A percentile compares a stretch with the other conserved stretches of the same genome.
phyloP scores from a whole-genome alignment of 495 filamentous ascomycete species.

The Venustampulla echinocandica region DNA sequence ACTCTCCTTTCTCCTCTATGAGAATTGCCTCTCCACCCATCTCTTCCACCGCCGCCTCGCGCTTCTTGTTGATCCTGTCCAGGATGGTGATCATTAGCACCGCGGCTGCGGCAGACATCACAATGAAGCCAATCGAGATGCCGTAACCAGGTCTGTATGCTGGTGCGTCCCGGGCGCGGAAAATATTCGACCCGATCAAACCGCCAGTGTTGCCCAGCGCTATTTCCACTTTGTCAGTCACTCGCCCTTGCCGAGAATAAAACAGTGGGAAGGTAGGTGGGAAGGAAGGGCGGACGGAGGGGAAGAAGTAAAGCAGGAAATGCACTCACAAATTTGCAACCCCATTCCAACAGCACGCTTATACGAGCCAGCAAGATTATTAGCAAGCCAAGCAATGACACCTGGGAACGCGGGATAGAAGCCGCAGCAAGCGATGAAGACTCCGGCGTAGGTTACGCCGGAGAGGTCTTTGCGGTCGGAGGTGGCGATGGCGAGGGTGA shows the following conservation, averaged over 20 bases:
- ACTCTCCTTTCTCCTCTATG: neutral
- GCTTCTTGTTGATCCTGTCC: neutral
- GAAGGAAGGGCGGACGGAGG: too few species aligned
- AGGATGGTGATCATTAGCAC: neutral
- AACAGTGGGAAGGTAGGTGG: too few species aligned
- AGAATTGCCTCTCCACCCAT: neutral
- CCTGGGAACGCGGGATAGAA: constrained; percentile 60
- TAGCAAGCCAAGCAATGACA: constrained; percentile 62
- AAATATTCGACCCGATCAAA: neutral
- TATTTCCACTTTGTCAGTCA: too few species aligned
- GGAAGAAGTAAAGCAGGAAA: too few species aligned
- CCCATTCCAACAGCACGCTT: constrained; percentile 45
- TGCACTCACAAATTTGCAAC: neutral
- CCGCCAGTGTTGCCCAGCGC: neutral
- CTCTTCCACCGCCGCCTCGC: neutral
- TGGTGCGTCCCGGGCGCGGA: neutral
- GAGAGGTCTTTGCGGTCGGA: constrained; percentile 55
- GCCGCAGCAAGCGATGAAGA: constrained; percentile 59
- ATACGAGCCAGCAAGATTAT: constrained; percentile 55
- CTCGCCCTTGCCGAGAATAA: too few species aligned
- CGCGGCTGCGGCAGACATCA: neutral
- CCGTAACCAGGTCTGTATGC: neutral
- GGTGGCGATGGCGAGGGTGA: constrained; percentile 73
- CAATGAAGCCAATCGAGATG: neutral
- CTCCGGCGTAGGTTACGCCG: constrained; percentile 48